Base-by-base conservation (phyloP, 805 yeast species). In the Myxozyma neglecta region DNA sequence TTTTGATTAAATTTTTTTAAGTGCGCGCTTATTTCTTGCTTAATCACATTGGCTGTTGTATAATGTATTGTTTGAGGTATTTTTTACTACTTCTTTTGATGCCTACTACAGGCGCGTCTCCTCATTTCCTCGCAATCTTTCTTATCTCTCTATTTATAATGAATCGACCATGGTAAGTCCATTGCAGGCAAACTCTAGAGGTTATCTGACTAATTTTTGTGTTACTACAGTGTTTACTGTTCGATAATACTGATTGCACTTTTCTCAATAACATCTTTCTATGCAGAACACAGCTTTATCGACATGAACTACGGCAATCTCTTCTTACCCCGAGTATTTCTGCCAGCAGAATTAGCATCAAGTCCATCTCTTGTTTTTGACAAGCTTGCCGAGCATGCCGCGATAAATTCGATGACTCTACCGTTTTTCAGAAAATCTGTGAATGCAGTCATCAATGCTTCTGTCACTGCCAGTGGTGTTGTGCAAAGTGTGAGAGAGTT, bases 81-180 rank as follows among this genome's bases (percentile, higher is more conserved):
- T 67, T 67, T 34, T 45, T 67, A n/a, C 53, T 64, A 1, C 47
- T 67, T 43, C 45, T 67, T 40, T 29, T 67, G 43, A 63, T 67
- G 53, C 65, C 69, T 6, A 68, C 70, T 6, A 57, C 68, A 3
- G 64, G 65, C 49, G 60, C 68, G 34, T 63, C 70, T 11, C 68
- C 70, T 3, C 60, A 57, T 35, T 57, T 63, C 43, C 56, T 67
- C 10, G 61, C 61, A 9, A 24, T 67, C 24, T 55, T 67, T 20
- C 49, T 67, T 9, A 48, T 64, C 10, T 59, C 68, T 14, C 39
- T 56, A 18, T 57, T 67, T 35, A 24, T 67, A 14, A 35, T 61
- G 4, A 64, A 64, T 43, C 35, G 66, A 16, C 67, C 67, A 32
- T 64, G 67, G 67, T 64, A 57, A 29, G 61, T 13, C 42, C 24